A percentile compares a stretch with the other conserved stretches of the same genome.
These are phyloP conservation scores for Pythium sp. DNA, from an alignment of 352 stramenopile genomes.

Conservation along the genomic window DNA sequence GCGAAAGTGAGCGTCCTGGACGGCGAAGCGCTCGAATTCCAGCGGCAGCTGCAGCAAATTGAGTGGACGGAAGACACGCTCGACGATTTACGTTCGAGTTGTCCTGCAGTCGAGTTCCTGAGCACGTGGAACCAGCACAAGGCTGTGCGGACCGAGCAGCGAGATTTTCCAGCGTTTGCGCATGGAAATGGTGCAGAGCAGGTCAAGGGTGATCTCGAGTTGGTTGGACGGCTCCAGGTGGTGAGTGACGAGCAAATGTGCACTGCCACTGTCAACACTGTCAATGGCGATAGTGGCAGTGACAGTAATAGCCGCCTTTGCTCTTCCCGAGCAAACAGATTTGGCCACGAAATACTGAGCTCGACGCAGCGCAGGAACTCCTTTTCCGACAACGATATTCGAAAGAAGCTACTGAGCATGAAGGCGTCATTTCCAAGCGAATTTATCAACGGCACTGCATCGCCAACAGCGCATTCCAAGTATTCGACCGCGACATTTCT, in stretches of 20 bases:
- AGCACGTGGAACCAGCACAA: slow-evolving; percentile 70
- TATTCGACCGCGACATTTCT: slow-evolving; percentile 7
- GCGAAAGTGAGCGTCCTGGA: slow-evolving; percentile 52
- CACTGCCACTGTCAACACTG: slow-evolving; percentile 1
- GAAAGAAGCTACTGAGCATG: slow-evolving; percentile 35
- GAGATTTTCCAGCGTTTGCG: slow-evolving; percentile 48
- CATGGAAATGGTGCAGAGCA: slow-evolving; percentile 35
- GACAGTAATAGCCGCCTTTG: slow-evolving; percentile 8
- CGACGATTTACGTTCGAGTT: slow-evolving; percentile 38
- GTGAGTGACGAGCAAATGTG: slow-evolving; percentile 29
- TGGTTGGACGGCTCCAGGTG: slow-evolving; percentile 59
- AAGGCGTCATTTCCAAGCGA: slow-evolving; percentile 17
- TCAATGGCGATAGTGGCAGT: slow-evolving; percentile 11
- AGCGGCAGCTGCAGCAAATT: slow-evolving; percentile 66
- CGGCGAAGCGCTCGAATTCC: slow-evolving; percentile 58
- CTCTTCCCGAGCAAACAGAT: slow-evolving; percentile 1
- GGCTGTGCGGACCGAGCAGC: slow-evolving; percentile 54
- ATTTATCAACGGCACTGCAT: background rate
- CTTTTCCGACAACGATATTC: slow-evolving; percentile 19
- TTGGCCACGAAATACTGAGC: slow-evolving; percentile 1
- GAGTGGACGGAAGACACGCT: slow-evolving; percentile 70
- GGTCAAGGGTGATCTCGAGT: slow-evolving; percentile 58
- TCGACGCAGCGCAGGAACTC: background rate
- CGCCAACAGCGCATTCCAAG: background rate
- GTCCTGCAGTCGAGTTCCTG: slow-evolving; percentile 59